phyloP scores from a whole-genome alignment of 2,329 filamentous ascomycete species.

The Verticillium nonalfalfae region DNA sequence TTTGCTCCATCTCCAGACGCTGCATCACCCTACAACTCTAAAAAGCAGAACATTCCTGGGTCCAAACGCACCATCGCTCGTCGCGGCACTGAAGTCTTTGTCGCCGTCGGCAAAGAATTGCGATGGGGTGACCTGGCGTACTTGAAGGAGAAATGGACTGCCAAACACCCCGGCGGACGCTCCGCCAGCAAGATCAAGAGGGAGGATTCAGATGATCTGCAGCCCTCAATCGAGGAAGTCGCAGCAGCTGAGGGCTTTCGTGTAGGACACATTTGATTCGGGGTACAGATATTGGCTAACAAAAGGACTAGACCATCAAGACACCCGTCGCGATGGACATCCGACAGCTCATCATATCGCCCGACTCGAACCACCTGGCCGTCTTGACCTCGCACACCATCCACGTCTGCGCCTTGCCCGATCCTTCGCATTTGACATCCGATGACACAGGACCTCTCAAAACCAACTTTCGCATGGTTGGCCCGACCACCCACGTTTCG shows the following conservation, averaged over 20 bases:
- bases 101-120: constrained; percentile 82
- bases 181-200: constrained; percentile 36
- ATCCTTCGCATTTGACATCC: constrained; percentile 67
- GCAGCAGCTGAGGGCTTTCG: constrained; percentile 35
- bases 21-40: constrained; percentile 31
- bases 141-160: constrained; percentile 57
- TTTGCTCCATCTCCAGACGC: constrained; percentile 51
- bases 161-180: constrained; percentile 21
- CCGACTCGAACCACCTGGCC: constrained; percentile 73
- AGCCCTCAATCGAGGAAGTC: constrained; percentile 17
- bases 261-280: constrained; percentile 28
- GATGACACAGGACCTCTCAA: constrained; percentile 64
- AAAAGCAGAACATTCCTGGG: constrained; percentile 36
- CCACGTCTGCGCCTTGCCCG: constrained; percentile 80
- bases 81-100: constrained; percentile 81
- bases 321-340: constrained; percentile 77
- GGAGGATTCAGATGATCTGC: constrained; percentile 33
- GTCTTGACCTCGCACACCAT: constrained; percentile 83
- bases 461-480: constrained; percentile 84
- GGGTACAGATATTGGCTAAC: neutral
- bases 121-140: constrained; percentile 82
- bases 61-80: constrained; percentile 66
- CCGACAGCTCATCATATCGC: constrained; percentile 78
- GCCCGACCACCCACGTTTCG: constrained; percentile 85
- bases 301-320: constrained; percentile 57